phyloP scores from a whole-genome alignment of 2,329 filamentous ascomycete genomes.

The Scorias spongiosa region DNA sequence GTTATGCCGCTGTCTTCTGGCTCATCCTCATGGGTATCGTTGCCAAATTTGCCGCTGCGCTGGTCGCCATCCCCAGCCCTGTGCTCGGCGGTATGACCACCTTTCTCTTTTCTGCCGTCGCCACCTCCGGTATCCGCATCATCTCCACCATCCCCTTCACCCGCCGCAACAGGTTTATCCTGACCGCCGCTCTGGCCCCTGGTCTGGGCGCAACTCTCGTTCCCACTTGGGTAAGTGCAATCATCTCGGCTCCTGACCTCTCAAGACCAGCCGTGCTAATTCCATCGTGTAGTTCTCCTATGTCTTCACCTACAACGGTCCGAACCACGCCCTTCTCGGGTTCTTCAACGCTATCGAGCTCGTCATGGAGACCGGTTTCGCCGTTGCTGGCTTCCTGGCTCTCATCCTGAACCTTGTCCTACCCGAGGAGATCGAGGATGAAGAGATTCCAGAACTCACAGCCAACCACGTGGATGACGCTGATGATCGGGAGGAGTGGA shows the following conservation, averaged over 20 bases:
- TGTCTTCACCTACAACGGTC: conserved; percentile 58
- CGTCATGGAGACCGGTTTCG: conserved; percentile 45
- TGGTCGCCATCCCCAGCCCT: conserved; percentile 54
- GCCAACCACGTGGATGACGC: conserved; percentile 25
- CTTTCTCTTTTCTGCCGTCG: conserved; percentile 64
- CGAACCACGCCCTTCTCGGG: conserved; percentile 51
- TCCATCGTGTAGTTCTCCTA: conserved; percentile 34
- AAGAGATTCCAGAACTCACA: conserved; percentile 28
- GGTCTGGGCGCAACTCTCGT: conserved; percentile 45
- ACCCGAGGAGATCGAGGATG: conserved; percentile 60
- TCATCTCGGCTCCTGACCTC: not conserved
- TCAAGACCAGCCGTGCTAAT: not conserved
- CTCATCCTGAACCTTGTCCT: conserved; percentile 60
- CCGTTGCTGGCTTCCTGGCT: conserved; percentile 57
- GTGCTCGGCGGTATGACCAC: conserved; percentile 45
- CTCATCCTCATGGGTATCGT: conserved; percentile 69
- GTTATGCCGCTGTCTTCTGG: conserved; percentile 64
- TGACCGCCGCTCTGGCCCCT: conserved; percentile 58
- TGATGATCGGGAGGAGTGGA: conserved; percentile 27
- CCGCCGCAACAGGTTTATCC: conserved; percentile 67
- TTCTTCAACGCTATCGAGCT: conserved; percentile 53
- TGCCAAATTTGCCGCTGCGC: conserved; percentile 65
- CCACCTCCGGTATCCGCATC: conserved; percentile 64
- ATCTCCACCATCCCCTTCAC: conserved; percentile 57
- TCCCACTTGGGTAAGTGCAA: conserved; percentile 21